Evolutionary conservation across 257 asterid species (phyloP).

Genomic region (Plantago major): DNA sequence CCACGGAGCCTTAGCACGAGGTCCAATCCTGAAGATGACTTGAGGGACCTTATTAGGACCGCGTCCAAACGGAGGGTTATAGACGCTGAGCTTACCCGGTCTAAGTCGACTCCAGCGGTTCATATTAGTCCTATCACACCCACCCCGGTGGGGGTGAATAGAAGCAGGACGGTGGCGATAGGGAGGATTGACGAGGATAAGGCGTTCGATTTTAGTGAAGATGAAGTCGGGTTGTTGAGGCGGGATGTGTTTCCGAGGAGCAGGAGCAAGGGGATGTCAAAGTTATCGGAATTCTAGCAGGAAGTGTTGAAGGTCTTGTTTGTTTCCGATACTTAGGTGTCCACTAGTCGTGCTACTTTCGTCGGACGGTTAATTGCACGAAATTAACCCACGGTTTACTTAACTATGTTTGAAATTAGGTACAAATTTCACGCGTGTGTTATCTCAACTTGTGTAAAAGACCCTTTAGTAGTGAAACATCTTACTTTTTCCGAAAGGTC

Average conservation of each 20-base stretch:
- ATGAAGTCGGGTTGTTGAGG: conserved; percentile 12
- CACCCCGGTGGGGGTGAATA: conserved; percentile 25
- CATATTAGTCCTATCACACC: not conserved
- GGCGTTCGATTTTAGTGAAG: conserved; percentile 42
- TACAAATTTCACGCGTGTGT: too few relatives aligned
- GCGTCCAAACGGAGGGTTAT: conserved; percentile 31
- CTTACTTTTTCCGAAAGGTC: too few relatives aligned
- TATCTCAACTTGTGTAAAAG: too few relatives aligned
- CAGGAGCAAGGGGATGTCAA: conserved; percentile 31
- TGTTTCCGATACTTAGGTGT: not conserved
- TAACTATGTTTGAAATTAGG: not conserved
- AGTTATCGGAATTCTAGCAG: not conserved
- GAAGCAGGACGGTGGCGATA: conserved; percentile 37
- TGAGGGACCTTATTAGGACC: conserved; percentile 38
- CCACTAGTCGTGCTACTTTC: not conserved
- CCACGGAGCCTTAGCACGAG: conserved; percentile 34
- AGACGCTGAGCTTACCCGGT: conserved; percentile 22
- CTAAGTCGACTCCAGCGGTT: conserved; percentile 17
- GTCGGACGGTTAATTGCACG: not conserved
- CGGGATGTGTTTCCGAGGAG: conserved; percentile 34
- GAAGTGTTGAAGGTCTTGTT: not conserved
- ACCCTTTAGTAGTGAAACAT: not conserved
- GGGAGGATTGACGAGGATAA: conserved; percentile 65
- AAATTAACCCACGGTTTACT: not conserved
- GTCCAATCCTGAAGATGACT: conserved; percentile 33